Evolutionary conservation across 192 early-diverging fungal species (phyloP).

Genomic region (Gaertneriomyces semiglobifer): DNA sequence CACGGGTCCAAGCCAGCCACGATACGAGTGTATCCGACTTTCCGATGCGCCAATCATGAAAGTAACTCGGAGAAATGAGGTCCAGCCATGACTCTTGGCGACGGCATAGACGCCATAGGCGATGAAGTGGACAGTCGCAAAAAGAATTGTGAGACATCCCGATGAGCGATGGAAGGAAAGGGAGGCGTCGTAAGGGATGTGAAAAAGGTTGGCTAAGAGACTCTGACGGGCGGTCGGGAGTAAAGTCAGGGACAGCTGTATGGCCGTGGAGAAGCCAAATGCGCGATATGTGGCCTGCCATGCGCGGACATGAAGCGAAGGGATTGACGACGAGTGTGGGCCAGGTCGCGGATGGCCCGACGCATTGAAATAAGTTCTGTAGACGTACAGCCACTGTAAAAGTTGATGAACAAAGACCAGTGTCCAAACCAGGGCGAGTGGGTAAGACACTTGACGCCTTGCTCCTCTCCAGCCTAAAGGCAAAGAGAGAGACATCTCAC

Average conservation of each 20-base stretch:
- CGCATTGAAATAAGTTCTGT: background rate
- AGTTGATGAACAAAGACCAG: constrained; percentile 11
- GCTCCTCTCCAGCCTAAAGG: background rate
- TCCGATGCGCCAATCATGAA: constrained; percentile 11
- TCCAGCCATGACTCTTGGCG: constrained; percentile 1
- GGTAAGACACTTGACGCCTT: background rate
- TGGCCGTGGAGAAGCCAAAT: background rate
- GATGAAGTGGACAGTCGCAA: constrained; percentile 4
- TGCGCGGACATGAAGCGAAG: background rate
- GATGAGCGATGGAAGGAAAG: constrained; percentile 18
- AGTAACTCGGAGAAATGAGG: background rate
- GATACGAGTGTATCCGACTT: background rate
- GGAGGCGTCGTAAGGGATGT: constrained; percentile 19
- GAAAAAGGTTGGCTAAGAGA: constrained; percentile 8
- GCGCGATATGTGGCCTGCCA: background rate
- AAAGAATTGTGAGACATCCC: constrained; percentile 9
- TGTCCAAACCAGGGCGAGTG: constrained; percentile 13
- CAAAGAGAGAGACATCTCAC: background rate
- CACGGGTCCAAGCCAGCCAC: constrained; percentile 20
- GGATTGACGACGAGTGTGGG: background rate
- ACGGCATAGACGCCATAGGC: constrained; percentile 5
- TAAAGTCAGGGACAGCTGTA: constrained; percentile 24
- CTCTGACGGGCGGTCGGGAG: constrained; percentile 19
- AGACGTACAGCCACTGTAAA: constrained; percentile 10
- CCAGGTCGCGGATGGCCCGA: background rate